Percentiles rank a stretch among this genome's conserved stretches.
phyloP scores from a whole-genome alignment of 2,329 filamentous ascomycete species.

The Hypoxylon sp. region DNA sequence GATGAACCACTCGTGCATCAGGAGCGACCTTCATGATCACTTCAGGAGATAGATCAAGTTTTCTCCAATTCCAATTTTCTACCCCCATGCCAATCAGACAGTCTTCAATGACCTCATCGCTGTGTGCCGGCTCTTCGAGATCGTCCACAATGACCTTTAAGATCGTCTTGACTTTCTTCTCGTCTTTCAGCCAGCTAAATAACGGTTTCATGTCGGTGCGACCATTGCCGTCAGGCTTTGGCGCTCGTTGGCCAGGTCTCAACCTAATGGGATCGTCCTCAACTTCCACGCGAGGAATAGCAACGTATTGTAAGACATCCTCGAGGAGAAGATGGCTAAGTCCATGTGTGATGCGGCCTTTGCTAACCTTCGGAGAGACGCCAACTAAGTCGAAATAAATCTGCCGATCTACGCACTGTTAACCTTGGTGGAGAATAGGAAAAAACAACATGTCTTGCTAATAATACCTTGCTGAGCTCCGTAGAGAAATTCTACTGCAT shows the following conservation, averaged over 20 bases:
- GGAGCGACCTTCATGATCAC: slow-evolving; percentile 9
- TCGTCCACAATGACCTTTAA: slow-evolving; percentile 10
- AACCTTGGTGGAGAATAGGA: neutral
- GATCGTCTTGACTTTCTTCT: slow-evolving; percentile 10
- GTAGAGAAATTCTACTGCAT: slow-evolving; percentile 9
- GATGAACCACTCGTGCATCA: slow-evolving; percentile 7
- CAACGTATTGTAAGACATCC: slow-evolving; percentile 13
- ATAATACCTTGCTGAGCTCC: slow-evolving; percentile 10
- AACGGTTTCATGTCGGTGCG: slow-evolving; percentile 7
- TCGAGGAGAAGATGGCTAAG: slow-evolving; percentile 4
- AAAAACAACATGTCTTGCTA: neutral
- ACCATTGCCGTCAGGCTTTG: slow-evolving; percentile 5
- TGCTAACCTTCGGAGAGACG: slow-evolving; percentile 7
- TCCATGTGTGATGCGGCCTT: slow-evolving; percentile 7
- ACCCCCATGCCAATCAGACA: slow-evolving; percentile 9
- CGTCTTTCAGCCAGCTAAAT: slow-evolving; percentile 8
- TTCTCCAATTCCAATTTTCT: slow-evolving; percentile 13
- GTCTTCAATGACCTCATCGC: slow-evolving; percentile 1
- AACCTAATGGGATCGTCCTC: slow-evolving; percentile 5
- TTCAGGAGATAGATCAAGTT: slow-evolving; percentile 10
- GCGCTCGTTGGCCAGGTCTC: slow-evolving; percentile 2
- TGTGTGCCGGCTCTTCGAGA: slow-evolving; percentile 9
- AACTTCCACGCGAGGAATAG: slow-evolving; percentile 10
- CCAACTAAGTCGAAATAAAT: slow-evolving; percentile 12
- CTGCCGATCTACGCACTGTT: slow-evolving; percentile 6